Conservation (phyloP, 1,284 basidiomycete species). For the Volvariella volvacea region DNA sequence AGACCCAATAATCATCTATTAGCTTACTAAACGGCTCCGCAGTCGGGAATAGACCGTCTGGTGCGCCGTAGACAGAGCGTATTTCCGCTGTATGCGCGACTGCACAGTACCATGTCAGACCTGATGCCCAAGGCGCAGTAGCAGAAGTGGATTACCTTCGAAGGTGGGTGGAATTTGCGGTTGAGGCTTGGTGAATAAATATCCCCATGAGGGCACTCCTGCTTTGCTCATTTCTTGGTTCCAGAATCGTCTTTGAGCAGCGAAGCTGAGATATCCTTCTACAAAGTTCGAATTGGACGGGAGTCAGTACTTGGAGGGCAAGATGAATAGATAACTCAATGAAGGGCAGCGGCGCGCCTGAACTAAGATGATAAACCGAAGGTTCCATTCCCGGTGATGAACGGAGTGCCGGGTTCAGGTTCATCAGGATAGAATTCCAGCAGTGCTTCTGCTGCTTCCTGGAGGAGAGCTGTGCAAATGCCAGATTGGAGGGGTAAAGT, state of each 20-base stretch:
- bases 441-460: constrained; percentile 21
- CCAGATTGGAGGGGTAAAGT: constrained; percentile 25
- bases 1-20: constrained; percentile 51
- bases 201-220: constrained; percentile 38
- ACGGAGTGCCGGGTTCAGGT: constrained; percentile 43
- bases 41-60: constrained; percentile 17
- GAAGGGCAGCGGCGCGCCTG: constrained; percentile 37
- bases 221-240: constrained; percentile 27
- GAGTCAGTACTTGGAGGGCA: background rate
- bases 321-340: constrained; percentile 18
- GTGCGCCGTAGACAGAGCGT: constrained; percentile 29
- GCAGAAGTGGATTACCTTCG: constrained; percentile 24
- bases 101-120: too few species aligned
- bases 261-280: constrained; percentile 37
- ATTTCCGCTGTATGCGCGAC: constrained; percentile 35
- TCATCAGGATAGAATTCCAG: constrained; percentile 40
- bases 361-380: constrained; percentile 37
- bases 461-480: constrained; percentile 16
- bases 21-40: constrained; percentile 24
- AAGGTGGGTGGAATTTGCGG: constrained; percentile 14
- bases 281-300: background rate
- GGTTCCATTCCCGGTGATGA: constrained; percentile 41
- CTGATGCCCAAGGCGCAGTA: too few species aligned
- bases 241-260: constrained; percentile 33
- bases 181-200: constrained; percentile 41